Conservation (phyloP, 2,329 filamentous ascomycete genomes). For the Cadophora sp. region DNA sequence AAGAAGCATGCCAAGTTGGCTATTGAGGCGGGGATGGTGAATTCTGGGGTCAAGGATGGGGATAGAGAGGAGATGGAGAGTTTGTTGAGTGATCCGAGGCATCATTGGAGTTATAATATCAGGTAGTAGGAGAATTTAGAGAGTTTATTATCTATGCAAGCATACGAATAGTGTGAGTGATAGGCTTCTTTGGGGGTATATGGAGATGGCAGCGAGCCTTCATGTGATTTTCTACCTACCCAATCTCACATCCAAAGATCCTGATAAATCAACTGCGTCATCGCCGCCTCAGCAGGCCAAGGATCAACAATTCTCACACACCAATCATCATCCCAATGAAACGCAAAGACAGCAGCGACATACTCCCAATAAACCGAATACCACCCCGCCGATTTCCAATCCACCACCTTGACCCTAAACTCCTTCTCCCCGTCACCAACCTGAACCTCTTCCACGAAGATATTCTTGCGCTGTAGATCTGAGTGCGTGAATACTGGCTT, state of each 20-base stretch:
- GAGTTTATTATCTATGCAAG: background rate
- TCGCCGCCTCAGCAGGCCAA: constrained; percentile 23
- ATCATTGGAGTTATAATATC: constrained; percentile 42
- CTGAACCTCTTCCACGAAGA: constrained; percentile 20
- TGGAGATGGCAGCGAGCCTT: too few species aligned
- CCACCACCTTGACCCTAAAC: constrained; percentile 25
- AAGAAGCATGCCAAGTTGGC: constrained; percentile 45
- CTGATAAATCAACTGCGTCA: background rate
- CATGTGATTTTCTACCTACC: background rate
- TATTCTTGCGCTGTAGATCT: constrained; percentile 34
- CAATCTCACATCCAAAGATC: background rate
- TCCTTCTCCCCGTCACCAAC: constrained; percentile 11
- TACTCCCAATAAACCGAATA: constrained; percentile 37
- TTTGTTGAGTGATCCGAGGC: constrained; percentile 42
- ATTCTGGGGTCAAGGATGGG: constrained; percentile 44
- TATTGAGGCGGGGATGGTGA: constrained; percentile 42
- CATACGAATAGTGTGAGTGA: background rate
- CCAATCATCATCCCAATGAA: constrained; percentile 36
- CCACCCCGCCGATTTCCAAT: constrained; percentile 36
- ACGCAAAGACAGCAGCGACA: constrained; percentile 29
- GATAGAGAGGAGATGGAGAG: constrained; percentile 46
- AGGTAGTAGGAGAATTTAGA: background rate
- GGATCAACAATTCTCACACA: constrained; percentile 28
- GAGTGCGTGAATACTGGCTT: constrained; percentile 31
- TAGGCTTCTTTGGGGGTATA: background rate